Percentiles rank a stretch among this genome's conserved stretches.
These are phyloP conservation scores for Dictyostelium firmibasis DNA, from an alignment of 78 protist species.

Conservation along the genomic window DNA sequence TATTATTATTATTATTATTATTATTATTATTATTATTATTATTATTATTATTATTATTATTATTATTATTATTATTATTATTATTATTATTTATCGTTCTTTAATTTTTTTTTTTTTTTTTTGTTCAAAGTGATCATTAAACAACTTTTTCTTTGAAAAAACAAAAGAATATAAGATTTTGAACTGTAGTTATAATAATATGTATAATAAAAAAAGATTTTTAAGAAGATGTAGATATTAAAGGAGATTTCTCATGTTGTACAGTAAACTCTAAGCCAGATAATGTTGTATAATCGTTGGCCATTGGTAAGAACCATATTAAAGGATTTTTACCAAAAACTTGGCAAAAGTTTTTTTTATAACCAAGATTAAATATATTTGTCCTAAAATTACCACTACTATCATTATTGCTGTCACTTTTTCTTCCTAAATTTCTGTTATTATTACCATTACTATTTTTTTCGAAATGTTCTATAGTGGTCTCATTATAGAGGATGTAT, in stretches of 20 bases:
- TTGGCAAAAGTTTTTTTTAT: background rate
- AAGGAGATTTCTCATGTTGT: constrained; percentile 1
- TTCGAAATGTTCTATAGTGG: constrained; percentile 56
- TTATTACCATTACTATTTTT: background rate
- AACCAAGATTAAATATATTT: background rate
- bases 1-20: too few relatives aligned
- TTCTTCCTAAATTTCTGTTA: background rate
- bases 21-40: too few relatives aligned
- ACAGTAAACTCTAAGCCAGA: background rate
- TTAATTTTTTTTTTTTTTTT: too few relatives aligned
- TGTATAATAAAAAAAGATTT: background rate
- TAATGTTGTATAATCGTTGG: background rate
- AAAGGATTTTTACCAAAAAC: constrained; percentile 8
- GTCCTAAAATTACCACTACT: background rate
- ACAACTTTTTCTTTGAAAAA: too few relatives aligned
- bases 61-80: too few relatives aligned
- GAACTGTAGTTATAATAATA: too few relatives aligned
- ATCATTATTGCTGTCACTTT: background rate
- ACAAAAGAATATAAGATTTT: background rate
- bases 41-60: too few relatives aligned
- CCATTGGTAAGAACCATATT: constrained; percentile 6
- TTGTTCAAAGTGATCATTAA: too few relatives aligned
- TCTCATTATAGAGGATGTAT: constrained; percentile 21
- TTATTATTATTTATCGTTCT: too few relatives aligned
- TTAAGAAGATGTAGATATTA: background rate